Conservation (phyloP, 768 basidiomycete species). For the Psilocybe cubensis region DNA sequence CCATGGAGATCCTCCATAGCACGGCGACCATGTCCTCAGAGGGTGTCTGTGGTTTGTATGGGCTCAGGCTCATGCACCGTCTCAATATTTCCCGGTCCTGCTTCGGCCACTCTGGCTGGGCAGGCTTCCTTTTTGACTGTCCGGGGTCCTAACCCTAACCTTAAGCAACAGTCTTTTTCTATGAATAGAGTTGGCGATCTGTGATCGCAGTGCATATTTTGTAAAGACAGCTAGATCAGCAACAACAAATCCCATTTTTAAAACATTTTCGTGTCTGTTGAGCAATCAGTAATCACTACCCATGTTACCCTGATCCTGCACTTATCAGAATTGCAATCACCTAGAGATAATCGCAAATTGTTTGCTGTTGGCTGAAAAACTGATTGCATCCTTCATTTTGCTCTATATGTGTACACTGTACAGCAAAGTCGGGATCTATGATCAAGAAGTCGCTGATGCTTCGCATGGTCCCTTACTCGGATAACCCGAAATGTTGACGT, state of each 20-base stretch:
- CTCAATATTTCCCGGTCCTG: conserved; percentile 80
- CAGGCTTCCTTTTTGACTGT: conserved; percentile 47
- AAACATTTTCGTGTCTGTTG: neutral
- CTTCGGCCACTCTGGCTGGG: conserved; percentile 67
- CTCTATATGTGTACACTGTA: neutral
- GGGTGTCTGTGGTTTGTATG: conserved; percentile 63
- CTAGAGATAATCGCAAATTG: too few species aligned
- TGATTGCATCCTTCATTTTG: neutral
- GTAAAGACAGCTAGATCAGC: neutral
- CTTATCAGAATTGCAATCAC: neutral
- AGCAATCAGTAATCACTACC: neutral
- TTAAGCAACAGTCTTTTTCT: conserved; percentile 21
- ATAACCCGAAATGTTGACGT: neutral
- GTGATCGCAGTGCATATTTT: neutral
- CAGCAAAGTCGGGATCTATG: neutral
- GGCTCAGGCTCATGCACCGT: conserved; percentile 78
- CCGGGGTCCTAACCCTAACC: conserved; percentile 53
- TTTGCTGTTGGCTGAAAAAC: neutral
- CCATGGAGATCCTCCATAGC: conserved; percentile 62
- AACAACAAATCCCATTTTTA: neutral
- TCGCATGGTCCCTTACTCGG: neutral
- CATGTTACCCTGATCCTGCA: neutral
- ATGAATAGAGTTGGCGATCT: neutral
- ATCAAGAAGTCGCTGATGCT: neutral
- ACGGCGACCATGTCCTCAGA: conserved; percentile 76